Conservation (phyloP, 2,329 filamentous ascomycete genomes). For the Fusarium liriodendri region DNA sequence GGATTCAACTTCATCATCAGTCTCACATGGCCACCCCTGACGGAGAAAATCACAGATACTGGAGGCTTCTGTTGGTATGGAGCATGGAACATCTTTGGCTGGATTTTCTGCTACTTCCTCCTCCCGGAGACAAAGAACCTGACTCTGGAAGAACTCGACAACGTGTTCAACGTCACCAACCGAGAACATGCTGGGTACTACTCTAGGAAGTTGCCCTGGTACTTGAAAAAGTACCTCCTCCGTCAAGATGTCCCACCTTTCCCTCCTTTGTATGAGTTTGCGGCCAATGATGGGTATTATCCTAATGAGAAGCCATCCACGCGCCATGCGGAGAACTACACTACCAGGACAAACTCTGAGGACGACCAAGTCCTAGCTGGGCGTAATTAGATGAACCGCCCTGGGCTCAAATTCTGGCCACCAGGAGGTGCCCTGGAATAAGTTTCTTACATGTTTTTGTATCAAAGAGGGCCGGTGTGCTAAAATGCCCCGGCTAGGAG, state of each 20-base stretch:
- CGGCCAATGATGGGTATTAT: constrained; percentile 31
- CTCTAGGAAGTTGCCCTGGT: constrained; percentile 47
- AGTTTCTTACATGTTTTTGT: background rate
- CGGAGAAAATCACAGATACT: constrained; percentile 38
- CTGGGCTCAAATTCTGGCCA: background rate
- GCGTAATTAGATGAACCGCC: background rate
- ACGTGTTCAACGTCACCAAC: constrained; percentile 48
- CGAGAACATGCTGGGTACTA: constrained; percentile 48
- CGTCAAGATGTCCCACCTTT: constrained; percentile 45
- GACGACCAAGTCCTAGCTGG: constrained; percentile 4
- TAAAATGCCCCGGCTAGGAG: background rate
- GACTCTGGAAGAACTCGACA: constrained; percentile 50
- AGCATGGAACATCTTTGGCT: constrained; percentile 50
- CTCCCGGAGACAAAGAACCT: constrained; percentile 51
- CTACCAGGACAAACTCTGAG: background rate
- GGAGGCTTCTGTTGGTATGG: constrained; percentile 56
- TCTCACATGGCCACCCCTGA: constrained; percentile 48
- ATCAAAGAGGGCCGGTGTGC: background rate
- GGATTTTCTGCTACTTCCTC: constrained; percentile 48
- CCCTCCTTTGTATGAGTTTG: constrained; percentile 47
- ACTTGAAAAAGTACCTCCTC: constrained; percentile 45
- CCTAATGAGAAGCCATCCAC: constrained; percentile 29
- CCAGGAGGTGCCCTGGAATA: background rate
- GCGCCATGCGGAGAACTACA: background rate
- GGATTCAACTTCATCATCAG: constrained; percentile 54